These are phyloP conservation scores for Aspergillus tubingensis DNA, from an alignment of 2,329 filamentous ascomycete species.

Conservation along the genomic window DNA sequence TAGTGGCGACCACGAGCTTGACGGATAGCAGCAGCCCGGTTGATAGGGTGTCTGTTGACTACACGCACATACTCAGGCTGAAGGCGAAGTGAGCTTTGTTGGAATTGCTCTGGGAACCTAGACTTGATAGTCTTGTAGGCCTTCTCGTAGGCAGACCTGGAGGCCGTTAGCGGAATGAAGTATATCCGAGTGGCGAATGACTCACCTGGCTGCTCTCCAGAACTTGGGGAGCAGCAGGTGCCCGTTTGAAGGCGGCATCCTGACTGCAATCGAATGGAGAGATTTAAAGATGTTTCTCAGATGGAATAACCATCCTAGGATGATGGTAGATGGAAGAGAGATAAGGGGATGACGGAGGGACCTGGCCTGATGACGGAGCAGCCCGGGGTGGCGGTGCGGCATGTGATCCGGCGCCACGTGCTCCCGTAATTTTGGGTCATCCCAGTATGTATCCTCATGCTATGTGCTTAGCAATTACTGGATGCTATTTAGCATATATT, in stretches of 20 bases:
- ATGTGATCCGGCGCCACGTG: slow-evolving; percentile 24
- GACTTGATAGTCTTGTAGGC: slow-evolving; percentile 45
- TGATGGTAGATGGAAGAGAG: slow-evolving; percentile 17
- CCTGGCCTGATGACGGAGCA: slow-evolving; percentile 30
- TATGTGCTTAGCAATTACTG: too few relatives aligned
- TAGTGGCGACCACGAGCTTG: slow-evolving; percentile 67
- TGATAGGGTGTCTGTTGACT: slow-evolving; percentile 59
- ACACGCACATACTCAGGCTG: slow-evolving; percentile 63
- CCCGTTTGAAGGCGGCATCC: slow-evolving; percentile 52
- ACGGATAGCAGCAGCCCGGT: slow-evolving; percentile 63
- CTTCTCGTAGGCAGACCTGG: slow-evolving; percentile 52
- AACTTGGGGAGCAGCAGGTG: slow-evolving; percentile 53
- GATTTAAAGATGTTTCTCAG: slow-evolving; percentile 11
- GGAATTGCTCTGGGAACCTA: slow-evolving; percentile 44
- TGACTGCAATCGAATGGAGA: slow-evolving; percentile 19
- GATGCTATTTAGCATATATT: too few relatives aligned
- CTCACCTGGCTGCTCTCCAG: slow-evolving; percentile 51
- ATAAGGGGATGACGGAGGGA: slow-evolving; percentile 16
- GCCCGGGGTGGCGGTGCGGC: slow-evolving; percentile 26
- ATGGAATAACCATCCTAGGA: slow-evolving; percentile 23
- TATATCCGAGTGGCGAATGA: slow-evolving; percentile 13
- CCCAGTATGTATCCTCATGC: background rate
- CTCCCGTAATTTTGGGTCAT: slow-evolving; percentile 2
- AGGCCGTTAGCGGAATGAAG: slow-evolving; percentile 25
- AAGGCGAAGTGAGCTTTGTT: slow-evolving; percentile 50